Base-by-base conservation (phyloP, 164 flowering plant species). In the Piper betle region DNA sequence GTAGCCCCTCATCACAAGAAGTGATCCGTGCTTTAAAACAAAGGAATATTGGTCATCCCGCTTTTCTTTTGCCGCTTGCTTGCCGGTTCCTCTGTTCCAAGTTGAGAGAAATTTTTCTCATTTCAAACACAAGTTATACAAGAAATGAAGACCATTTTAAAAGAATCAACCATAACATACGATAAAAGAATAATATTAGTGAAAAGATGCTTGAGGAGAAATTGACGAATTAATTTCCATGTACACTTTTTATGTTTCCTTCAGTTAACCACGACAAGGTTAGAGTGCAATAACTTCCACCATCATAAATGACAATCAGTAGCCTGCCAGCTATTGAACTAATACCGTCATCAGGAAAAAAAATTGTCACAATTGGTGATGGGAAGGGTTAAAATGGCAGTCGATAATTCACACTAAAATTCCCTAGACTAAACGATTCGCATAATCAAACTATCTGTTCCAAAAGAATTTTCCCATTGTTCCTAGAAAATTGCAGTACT, bases 1-100 rank as follows among this genome's bases (percentile, higher is more conserved):
- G 73, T 83, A 69, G 52, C 95, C 96, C 68, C 76, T 82, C 98
- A 89, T 91, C 50, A 89, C 84, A 71, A 89, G 67, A 66, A 92
- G 61, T 2, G 93, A 83, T 46, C 93, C 91, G 53, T 83, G 81
- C 72, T 85, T 93, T 18, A 88, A 68, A 39, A 66, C 64, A 68
- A 87, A 86, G 0, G 87, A 73, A 42, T 80, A 83, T 58, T 76
- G 84, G 56, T 79, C 78, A 25, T 40, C 38, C 25, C 60, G 37
- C 58, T 39, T 69, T 65, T 61, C 68, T 52, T 52, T 88, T 25
- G 64, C 37, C 42, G 69, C 77, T 80, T 87, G 66, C 69, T 73
- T 19, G 70, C 60, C 56, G 85, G 83, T 66, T 81, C 79, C 17
- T 63, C 84, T 66, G 69, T 76, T 37, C 40, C 37, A 65, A 17